A percentile compares a stretch with the other conserved stretches of the same genome.
These are phyloP conservation scores for Apocynum venetum DNA, from an alignment of 257 asterid genomes.

Conservation along the genomic window DNA sequence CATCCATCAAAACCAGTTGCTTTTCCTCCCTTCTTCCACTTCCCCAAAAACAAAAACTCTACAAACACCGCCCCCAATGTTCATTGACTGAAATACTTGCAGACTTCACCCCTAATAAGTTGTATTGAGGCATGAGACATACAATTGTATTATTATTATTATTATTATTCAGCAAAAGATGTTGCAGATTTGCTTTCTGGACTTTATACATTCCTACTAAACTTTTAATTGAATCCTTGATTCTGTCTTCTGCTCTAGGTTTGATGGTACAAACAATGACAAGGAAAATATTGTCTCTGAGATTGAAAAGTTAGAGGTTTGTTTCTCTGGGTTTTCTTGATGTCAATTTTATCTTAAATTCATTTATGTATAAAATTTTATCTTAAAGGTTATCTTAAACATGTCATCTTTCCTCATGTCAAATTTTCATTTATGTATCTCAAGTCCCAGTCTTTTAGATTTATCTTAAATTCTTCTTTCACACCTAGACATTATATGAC, in stretches of 20 bases:
- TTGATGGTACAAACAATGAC: constrained; percentile 36
- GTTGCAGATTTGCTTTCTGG: background rate
- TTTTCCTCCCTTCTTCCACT: no score
- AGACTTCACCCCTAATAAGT: background rate
- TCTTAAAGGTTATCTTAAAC: no score
- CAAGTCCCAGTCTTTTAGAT: background rate
- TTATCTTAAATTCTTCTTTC: background rate
- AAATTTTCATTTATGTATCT: background rate
- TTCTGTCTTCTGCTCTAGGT: constrained; percentile 40
- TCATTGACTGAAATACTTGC: background rate
- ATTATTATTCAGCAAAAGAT: background rate
- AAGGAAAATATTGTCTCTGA: constrained; percentile 44
- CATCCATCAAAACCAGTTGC: no score
- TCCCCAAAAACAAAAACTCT: no score
- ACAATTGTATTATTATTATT: no score
- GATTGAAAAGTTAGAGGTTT: constrained; percentile 70
- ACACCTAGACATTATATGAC: background rate
- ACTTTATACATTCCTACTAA: background rate
- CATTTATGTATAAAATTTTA: no score
- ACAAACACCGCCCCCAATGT: background rate
- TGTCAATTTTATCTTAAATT: background rate
- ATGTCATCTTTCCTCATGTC: background rate
- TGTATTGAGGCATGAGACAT: background rate
- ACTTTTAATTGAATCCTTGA: background rate
- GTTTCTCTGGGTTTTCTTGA: constrained; percentile 2